A percentile compares a stretch with the other conserved stretches of the same genome.
These are phyloP conservation scores for Hortiboletus rubellus DNA, from an alignment of 1,284 basidiomycete genomes.

Conservation along the genomic window DNA sequence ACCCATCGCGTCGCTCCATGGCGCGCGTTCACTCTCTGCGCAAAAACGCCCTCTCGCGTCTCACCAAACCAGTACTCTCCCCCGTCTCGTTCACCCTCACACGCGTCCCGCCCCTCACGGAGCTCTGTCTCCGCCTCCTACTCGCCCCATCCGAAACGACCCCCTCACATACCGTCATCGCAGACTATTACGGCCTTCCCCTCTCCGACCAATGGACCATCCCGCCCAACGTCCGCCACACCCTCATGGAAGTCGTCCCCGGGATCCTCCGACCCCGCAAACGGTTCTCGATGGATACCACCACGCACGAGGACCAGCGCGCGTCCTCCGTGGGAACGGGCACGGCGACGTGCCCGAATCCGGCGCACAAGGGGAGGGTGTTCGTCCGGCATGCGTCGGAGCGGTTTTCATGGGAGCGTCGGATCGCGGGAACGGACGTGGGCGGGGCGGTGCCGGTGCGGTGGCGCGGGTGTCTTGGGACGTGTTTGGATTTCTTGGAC, in stretches of 20 bases:
- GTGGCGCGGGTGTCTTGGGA: constrained; percentile 65
- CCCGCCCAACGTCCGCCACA: constrained; percentile 26
- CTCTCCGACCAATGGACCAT: constrained; percentile 35
- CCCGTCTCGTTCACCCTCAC: constrained; percentile 24
- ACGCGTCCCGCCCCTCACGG: constrained; percentile 47
- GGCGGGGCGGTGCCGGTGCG: constrained; percentile 59
- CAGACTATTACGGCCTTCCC: constrained; percentile 37
- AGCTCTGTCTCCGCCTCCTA: constrained; percentile 51
- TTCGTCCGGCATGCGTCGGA: constrained; percentile 63
- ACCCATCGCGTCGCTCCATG: constrained; percentile 21
- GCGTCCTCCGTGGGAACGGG: neutral
- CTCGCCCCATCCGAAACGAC: constrained; percentile 33
- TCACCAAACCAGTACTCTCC: constrained; percentile 30
- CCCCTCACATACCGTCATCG: constrained; percentile 33
- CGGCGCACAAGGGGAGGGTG: constrained; percentile 43
- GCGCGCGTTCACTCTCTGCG: constrained; percentile 20
- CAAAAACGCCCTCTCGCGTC: constrained; percentile 16
- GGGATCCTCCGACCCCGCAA: constrained; percentile 28
- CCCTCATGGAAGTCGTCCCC: constrained; percentile 41
- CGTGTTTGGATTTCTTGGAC: constrained; percentile 63
- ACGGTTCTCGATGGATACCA: constrained; percentile 12
- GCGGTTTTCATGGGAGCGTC: constrained; percentile 62
- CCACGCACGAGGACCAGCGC: neutral
- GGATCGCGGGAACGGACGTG: constrained; percentile 52
- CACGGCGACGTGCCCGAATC: constrained; percentile 52